These are phyloP conservation scores for Fomitopsis schrenkii DNA, from an alignment of 1,284 basidiomycete genomes.

Conservation along the genomic window DNA sequence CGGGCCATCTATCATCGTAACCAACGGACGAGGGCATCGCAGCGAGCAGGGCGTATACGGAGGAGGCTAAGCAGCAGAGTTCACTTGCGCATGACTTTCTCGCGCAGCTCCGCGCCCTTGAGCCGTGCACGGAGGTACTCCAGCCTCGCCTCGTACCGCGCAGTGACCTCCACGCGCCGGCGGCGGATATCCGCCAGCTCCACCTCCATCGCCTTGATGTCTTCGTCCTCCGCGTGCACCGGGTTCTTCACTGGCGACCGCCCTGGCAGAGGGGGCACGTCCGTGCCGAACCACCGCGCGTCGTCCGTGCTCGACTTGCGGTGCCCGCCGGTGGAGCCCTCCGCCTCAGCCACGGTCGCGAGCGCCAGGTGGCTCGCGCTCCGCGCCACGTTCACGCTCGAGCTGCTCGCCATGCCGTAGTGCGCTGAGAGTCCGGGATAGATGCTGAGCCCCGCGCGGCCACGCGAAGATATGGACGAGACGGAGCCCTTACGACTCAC, in stretches of 20 bases:
- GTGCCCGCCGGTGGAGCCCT: slow-evolving; percentile 16
- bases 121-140: slow-evolving; percentile 68
- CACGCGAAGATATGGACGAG: slow-evolving; percentile 44
- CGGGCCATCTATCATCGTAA: neutral
- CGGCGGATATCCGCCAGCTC: slow-evolving; percentile 63
- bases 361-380: slow-evolving; percentile 47
- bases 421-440: slow-evolving; percentile 19
- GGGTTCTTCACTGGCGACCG: neutral
- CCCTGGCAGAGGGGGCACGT: neutral
- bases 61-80: neutral
- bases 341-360: slow-evolving; percentile 46
- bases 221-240: slow-evolving; percentile 19
- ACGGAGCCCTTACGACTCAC: slow-evolving; percentile 45
- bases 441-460: slow-evolving; percentile 15
- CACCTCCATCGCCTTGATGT: slow-evolving; percentile 35
- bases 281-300: slow-evolving; percentile 10
- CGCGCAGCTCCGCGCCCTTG: slow-evolving; percentile 71
- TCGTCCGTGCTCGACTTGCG: slow-evolving; percentile 9
- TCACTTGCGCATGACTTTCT: slow-evolving; percentile 51
- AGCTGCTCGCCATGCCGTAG: slow-evolving; percentile 36
- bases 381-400: slow-evolving; percentile 41
- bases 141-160: slow-evolving; percentile 60
- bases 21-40: neutral
- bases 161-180: slow-evolving; percentile 57
- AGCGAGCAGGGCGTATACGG: neutral